A percentile compares a stretch with the other conserved stretches of the same genome.
These are phyloP conservation scores for Botrytis elliptica DNA, from an alignment of 2,329 filamentous ascomycete genomes.

Conservation along the genomic window DNA sequence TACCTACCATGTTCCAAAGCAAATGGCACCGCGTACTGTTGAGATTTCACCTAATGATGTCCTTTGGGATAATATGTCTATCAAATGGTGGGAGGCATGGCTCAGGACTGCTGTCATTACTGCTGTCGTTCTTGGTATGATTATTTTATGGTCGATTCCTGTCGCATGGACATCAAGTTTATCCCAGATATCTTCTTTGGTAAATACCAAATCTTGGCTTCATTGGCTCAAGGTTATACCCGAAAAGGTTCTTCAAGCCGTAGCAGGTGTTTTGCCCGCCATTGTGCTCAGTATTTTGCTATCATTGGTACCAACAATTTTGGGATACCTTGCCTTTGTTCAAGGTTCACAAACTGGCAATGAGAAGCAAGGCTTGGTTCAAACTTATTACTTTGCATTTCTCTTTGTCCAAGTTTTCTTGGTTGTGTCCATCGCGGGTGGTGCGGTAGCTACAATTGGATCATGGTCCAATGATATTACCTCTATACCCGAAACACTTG, in stretches of 20 bases:
- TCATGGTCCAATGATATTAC: constrained; percentile 51
- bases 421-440: constrained; percentile 81
- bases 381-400: constrained; percentile 90
- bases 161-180: constrained; percentile 84
- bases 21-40: constrained; percentile 90
- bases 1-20: constrained; percentile 85
- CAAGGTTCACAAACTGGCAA: constrained; percentile 83
- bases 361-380: constrained; percentile 76
- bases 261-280: constrained; percentile 86
- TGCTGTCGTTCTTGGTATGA: constrained; percentile 66
- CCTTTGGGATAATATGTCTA: constrained; percentile 95
- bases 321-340: constrained; percentile 68
- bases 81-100: constrained; percentile 91
- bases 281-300: constrained; percentile 74
- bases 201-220: constrained; percentile 66
- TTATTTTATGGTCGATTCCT: constrained; percentile 86
- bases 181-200: constrained; percentile 72
- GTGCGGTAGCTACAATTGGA: constrained; percentile 63
- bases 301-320: constrained; percentile 74
- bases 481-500: constrained; percentile 70
- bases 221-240: constrained; percentile 65
- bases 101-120: constrained; percentile 59
- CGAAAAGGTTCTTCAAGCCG: constrained; percentile 58
- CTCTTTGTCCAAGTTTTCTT: constrained; percentile 94
- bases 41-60: constrained; percentile 93